A percentile compares a stretch with the other conserved stretches of the same genome.
Evolutionary conservation across 2,329 filamentous ascomycete genomes (phyloP).

Genomic region (Venturia asperata): DNA sequence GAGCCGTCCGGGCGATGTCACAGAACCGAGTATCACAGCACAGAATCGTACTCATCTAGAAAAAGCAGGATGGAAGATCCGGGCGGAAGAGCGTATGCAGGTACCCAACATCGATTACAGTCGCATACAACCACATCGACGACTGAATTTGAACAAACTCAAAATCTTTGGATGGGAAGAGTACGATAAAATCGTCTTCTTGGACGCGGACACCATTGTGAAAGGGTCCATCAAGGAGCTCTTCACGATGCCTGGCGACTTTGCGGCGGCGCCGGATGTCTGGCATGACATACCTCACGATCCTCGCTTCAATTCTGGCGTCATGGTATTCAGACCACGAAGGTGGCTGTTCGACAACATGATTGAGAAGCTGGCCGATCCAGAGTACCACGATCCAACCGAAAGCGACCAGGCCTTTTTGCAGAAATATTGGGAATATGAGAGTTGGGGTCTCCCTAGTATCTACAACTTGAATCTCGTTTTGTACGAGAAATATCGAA

Average conservation of each 20-base stretch:
- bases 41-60: constrained; percentile 26
- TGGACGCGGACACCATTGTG: constrained; percentile 27
- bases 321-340: constrained; percentile 26
- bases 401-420: constrained; percentile 28
- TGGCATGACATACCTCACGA: constrained; percentile 27
- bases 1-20: constrained; percentile 21
- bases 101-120: constrained; percentile 26
- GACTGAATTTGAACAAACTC: constrained; percentile 28
- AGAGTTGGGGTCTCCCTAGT: constrained; percentile 27
- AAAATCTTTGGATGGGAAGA: constrained; percentile 28
- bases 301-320: constrained; percentile 27
- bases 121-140: constrained; percentile 25
- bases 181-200: constrained; percentile 28
- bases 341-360: constrained; percentile 26
- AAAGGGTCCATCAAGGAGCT: constrained; percentile 26
- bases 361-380: constrained; percentile 22
- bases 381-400: constrained; percentile 26
- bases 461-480: constrained; percentile 29
- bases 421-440: constrained; percentile 26
- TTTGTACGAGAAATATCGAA: neutral
- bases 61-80: constrained; percentile 26
- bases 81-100: constrained; percentile 25
- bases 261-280: constrained; percentile 28
- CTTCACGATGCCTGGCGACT: constrained; percentile 27
- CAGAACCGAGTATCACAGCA: constrained; percentile 21